Evolutionary conservation across 164 flowering plant genomes (phyloP), one percentile per base, ranked within the genome.

Genomic region (Umbilicus rupestris): DNA sequence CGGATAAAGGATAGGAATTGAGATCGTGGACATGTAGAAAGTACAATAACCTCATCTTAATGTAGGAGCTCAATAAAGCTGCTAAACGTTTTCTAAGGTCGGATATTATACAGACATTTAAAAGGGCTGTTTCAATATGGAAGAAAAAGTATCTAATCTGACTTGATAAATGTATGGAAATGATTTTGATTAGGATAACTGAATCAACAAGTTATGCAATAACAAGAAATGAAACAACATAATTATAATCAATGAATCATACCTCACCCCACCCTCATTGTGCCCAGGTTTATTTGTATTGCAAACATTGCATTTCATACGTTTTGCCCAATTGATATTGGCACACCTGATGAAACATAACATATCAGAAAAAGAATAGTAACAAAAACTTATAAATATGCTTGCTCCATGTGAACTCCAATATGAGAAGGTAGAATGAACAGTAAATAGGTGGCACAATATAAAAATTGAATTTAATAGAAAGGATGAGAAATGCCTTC

Each of bases 281-380:
- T 76, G 82, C 75, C 99, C 99, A 69, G 99, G 97, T 76, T 89
- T 94, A 73, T 91, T 94, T 73, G 99, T 94, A 76, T 91, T 94
- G 78, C 99, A 94, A 55, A 94, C 80, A 70, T 94, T 94, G 85
- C 99, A 94, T 70, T 94, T 92, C 39, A 69, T 66, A 19, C 97
- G 93, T 77, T 94, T 94, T 74, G 97, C 99, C 99, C 99, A 94
- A 71, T 94, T 94, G 75, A 94, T 85, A 66, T 94, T 94, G 68
- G 70, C 97, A 84, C 99, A 94, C 99, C 99, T 94, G 80, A 67
- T 42, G 20, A 69, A 66, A 62, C 6, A 64, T 20, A 65, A 69
- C 24, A 62, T 12, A 35, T 39, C 8, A 62, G 11, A 9, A 62
- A n/a, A 62, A 16, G 16, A 17, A 20, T 15, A 62, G 24, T 17